Conservation (phyloP, 2,329 filamentous ascomycete genomes). For the Fusarium buxicola region DNA sequence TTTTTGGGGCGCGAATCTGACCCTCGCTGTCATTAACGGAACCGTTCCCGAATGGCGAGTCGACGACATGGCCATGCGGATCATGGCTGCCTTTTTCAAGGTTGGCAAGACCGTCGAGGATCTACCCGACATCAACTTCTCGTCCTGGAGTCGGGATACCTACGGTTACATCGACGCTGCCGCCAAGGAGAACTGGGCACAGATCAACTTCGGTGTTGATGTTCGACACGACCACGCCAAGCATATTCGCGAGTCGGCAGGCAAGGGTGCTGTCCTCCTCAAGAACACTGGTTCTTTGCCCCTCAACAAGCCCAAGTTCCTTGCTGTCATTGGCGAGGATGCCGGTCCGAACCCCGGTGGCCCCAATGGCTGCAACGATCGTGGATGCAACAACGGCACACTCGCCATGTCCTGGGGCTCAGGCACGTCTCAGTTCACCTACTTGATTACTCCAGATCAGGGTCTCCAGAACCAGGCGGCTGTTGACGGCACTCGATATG, state of each 20-base stretch:
- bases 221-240: conserved; percentile 80
- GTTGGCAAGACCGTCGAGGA: conserved; percentile 65
- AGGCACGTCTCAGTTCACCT: conserved; percentile 79
- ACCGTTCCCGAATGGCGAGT: conserved; percentile 88
- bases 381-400: conserved; percentile 69
- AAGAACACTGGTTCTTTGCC: conserved; percentile 86
- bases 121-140: conserved; percentile 78
- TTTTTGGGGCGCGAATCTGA: conserved; percentile 90
- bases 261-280: conserved; percentile 85
- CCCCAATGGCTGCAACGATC: conserved; percentile 82
- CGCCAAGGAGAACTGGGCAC: conserved; percentile 69
- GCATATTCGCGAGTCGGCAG: conserved; percentile 80
- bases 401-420: conserved; percentile 85
- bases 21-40: conserved; percentile 87
- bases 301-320: conserved; percentile 79
- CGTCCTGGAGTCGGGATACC: conserved; percentile 85
- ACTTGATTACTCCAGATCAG: conserved; percentile 78
- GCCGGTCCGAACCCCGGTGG: conserved; percentile 80
- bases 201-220: conserved; percentile 85
- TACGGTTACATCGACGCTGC: conserved; percentile 75
- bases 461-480: conserved; percentile 74
- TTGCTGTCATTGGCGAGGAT: conserved; percentile 85
- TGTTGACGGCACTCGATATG: conserved; percentile 68
- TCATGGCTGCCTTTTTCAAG: conserved; percentile 77
- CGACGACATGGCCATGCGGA: conserved; percentile 92